Evolutionary conservation across 352 stramenopile genomes (phyloP).

Genomic region (Globisporangium cederbergense): DNA sequence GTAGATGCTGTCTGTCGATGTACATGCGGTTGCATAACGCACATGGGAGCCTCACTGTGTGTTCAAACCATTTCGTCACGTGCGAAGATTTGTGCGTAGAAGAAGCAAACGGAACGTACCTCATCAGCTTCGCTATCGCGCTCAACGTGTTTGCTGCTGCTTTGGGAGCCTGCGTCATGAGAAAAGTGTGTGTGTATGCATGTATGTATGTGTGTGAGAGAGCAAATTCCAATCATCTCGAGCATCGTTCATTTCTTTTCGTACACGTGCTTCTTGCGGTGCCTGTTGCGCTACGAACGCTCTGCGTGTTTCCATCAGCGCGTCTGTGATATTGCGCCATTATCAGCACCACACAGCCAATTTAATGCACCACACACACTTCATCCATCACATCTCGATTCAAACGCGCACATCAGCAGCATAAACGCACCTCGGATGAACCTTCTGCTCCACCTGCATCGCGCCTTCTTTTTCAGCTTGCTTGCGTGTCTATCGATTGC

Average conservation of each 20-base stretch:
- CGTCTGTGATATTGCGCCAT: background rate
- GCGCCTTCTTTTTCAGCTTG: background rate
- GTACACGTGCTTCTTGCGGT: background rate
- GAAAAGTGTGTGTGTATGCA: background rate
- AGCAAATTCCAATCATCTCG: background rate
- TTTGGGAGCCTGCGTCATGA: conserved; percentile 1
- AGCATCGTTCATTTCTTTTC: background rate
- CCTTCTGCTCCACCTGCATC: conserved; percentile 5
- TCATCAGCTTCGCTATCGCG: conserved; percentile 1
- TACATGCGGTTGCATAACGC: background rate
- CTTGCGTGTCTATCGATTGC: too few species aligned
- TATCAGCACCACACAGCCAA: background rate
- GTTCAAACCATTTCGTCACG: background rate
- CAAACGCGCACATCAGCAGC: background rate
- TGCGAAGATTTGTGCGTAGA: background rate
- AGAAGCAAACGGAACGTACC: background rate
- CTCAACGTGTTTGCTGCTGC: background rate
- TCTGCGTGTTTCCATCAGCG: background rate
- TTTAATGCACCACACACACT: background rate
- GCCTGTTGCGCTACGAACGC: background rate
- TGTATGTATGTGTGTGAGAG: background rate
- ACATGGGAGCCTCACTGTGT: background rate
- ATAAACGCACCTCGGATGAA: background rate
- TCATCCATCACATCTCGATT: background rate
- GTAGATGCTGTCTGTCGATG: conserved; percentile 22